Evolutionary conservation across 2,329 filamentous ascomycete genomes (phyloP).

Genomic region (Diplodia corticola): DNA sequence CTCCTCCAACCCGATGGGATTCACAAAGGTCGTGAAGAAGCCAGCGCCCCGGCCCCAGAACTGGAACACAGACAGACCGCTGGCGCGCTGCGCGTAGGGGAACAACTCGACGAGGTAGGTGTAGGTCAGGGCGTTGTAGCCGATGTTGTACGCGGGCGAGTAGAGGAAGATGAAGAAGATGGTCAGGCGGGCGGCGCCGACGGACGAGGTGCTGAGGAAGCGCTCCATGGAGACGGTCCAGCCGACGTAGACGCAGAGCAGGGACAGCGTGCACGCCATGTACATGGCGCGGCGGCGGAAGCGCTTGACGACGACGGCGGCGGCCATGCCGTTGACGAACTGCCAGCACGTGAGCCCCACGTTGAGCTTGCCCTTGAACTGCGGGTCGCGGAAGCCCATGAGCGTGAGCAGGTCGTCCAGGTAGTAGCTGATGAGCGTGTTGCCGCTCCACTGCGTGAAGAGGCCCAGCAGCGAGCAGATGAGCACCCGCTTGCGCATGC

Average conservation of each 20-base stretch:
- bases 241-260: slow-evolving; percentile 38
- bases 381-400: slow-evolving; percentile 57
- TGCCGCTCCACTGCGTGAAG: slow-evolving; percentile 69
- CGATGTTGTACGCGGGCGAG: slow-evolving; percentile 55
- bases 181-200: slow-evolving; percentile 34
- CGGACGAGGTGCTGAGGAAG: slow-evolving; percentile 26
- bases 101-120: slow-evolving; percentile 54
- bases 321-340: slow-evolving; percentile 51
- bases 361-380: slow-evolving; percentile 58
- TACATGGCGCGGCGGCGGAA: slow-evolving; percentile 60
- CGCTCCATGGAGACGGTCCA: slow-evolving; percentile 49
- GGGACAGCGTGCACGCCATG: slow-evolving; percentile 45
- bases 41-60: slow-evolving; percentile 62
- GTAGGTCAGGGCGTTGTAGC: slow-evolving; percentile 59
- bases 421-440: slow-evolving; percentile 67
- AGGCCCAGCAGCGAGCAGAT: slow-evolving; percentile 61
- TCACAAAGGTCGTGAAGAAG: slow-evolving; percentile 62
- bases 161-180: slow-evolving; percentile 59
- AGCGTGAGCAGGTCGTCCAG: slow-evolving; percentile 62
- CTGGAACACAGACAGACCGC: slow-evolving; percentile 59
- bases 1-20: slow-evolving; percentile 61
- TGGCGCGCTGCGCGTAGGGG: slow-evolving; percentile 51
- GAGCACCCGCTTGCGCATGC: slow-evolving; percentile 64
- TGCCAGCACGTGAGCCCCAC: slow-evolving; percentile 59
- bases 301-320: slow-evolving; percentile 56